Base-by-base conservation (phyloP, 805 yeast genomes). In the Saccharomycopsis lassenensis region DNA sequence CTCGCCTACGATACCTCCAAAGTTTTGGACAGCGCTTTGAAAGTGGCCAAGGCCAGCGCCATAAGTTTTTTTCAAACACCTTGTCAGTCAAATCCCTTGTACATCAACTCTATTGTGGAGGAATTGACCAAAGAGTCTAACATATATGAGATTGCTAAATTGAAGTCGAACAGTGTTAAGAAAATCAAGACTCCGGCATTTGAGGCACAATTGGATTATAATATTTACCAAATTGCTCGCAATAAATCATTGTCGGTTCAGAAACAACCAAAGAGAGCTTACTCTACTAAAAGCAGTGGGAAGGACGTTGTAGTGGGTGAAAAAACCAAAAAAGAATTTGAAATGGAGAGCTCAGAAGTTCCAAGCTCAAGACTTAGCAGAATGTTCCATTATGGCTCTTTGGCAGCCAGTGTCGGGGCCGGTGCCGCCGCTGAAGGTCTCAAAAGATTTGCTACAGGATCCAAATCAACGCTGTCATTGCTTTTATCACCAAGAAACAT, bases 361-460 rank as follows among this genome's bases (percentile, higher is more conserved):
- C 98, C 98, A 2, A 66, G 87, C 14, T 71, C 94, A 1, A 71
- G 95, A 49, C 56, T 91, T n/a, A 83, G 86, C 16, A 66, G 98
- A 43, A 67, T 91, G 33, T 85, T 86, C 52, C 98, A 91, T 57
- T 91, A 87, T 54, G 96, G 97, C 7, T 64, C 83, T 2, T 60
- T 91, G 22, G 97, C 96, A 1, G 94, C 97, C 0, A 84, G 89
- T 1, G 76, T 91, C 52, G 94, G 95, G 1, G 46, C 83, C 7
- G 86, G 89, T 24, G 89, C 83, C 18, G 75, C 94, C 1, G 63
- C 74, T 14, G 91, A 85, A 48, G 79, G 93, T 1, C 55, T 87
- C 28, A 69, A 76, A 41, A 74, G 86, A 28, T 67, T 74, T 37
- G 78, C 81, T 0, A 54, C 64, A 16, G 79, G 80, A 2, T 60